Evolutionary conservation across 352 stramenopile genomes (phyloP), one percentile per base, ranked within the genome.

Genomic region (Salisapilia sapeloensis): DNA sequence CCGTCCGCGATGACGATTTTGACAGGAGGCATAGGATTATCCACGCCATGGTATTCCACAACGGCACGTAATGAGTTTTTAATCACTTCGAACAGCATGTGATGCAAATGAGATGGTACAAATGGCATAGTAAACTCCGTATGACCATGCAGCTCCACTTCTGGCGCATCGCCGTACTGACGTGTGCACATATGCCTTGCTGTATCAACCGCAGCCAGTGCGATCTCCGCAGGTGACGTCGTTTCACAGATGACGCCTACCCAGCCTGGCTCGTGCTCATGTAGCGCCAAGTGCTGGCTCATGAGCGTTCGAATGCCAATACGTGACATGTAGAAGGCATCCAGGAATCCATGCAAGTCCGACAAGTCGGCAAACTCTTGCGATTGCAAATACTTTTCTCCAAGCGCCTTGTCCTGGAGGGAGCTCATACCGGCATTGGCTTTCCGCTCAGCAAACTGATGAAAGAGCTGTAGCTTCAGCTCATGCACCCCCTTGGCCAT

Each of bases 261-360:
- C 75, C 76, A 92, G 6, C 76, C 77, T 28, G 72, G 46, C 44
- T 92, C 77, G 40, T 87, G 56, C 38, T 95, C 64, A 42, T 96
- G 83, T 9, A 99, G 62, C 9, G 92, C 94, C 40, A 99, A 69
- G 58, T 99, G 97, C 57, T 99, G 96, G 21, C 94, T 96, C 67
- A 99, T 99, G 42, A 99, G 75, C 48, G 99, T 98, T 4, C 96
- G 92, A 47, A 99, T 99, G 26, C 95, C 96, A 44, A 99, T 99
- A 21, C 96, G 70, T 14, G 78, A 97, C 63, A 98, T 96, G 56
- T 99, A 99, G 56, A 99, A 99, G 8, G 84, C 71, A 58, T 99
- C 96, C 37, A 99, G 60, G 54, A 99, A 99, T 13, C 84, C 85
- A 44, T 99, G 95, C 29, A 97, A 81, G 42, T 96, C 79, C 24